Evolutionary conservation across 768 basidiomycete species (phyloP), one percentile per base, ranked within the genome.

Genomic region (Termitomyces sp.): DNA sequence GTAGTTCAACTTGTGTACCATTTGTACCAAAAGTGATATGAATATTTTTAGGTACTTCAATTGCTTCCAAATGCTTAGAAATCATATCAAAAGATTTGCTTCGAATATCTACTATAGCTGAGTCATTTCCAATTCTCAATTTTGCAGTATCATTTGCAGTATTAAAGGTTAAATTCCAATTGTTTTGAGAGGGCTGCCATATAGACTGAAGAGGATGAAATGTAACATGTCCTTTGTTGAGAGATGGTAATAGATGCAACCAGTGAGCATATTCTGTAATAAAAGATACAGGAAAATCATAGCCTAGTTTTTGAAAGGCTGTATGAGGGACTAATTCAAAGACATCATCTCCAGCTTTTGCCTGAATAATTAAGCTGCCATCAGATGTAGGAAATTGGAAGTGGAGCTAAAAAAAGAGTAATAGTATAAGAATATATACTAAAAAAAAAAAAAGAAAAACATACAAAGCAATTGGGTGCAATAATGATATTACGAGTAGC

Each of bases 181-280:
- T 49, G 4, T 60, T 34, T 31, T 58, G 14, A 0, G 65, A 65
- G 14, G 65, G 54, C 36, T 56, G 41, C 76, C 75, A 77, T 5
- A 61, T 50, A 12, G 59, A 59, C 22, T 60, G 53, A 6, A 66
- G 42, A 9, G 70, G 74, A 46, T 74, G 70, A 26, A 76, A 71
- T 59, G 72, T 69, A 9, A 76, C 55, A 14, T 54, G 59, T 26
- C 56, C 57, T 41, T 57, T n/a, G 41, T 20, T 41, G 9, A 31
- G 46, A 51, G 20, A 46, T 44, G 29, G 46, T 37, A 44, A 42
- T 27, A 71, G 14, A 36, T 68, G 51, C 53, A 76, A 62, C 75
- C 76, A 77, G 59, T 76, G 75, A 6, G 60, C 54, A 50, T 69
- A 63, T 22, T 70, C 63, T 4, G 65, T 60, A 8, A 70, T 56